These are phyloP conservation scores for Phialophora tarda DNA, from an alignment of 2,329 filamentous ascomycete species.

Conservation along the genomic window DNA sequence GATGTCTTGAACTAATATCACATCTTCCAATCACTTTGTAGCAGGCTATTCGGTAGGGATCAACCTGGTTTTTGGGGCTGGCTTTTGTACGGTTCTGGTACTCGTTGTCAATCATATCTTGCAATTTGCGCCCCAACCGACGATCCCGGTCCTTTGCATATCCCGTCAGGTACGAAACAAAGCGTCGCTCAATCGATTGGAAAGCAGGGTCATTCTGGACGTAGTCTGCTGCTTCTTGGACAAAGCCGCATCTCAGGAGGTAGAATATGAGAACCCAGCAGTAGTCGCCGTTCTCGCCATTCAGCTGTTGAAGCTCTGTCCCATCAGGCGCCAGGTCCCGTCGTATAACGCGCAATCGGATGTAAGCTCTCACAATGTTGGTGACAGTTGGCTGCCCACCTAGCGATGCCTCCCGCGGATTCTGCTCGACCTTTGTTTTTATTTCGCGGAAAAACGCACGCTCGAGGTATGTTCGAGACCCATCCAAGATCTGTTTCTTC, in stretches of 20 bases:
- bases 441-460: constrained; percentile 78
- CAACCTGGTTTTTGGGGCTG: constrained; percentile 82
- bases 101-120: constrained; percentile 86
- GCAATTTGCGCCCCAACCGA: constrained; percentile 75
- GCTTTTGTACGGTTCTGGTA: constrained; percentile 85
- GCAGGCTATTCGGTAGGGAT: constrained; percentile 95
- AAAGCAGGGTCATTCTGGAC: constrained; percentile 82
- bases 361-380: constrained; percentile 91
- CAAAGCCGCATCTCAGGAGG: constrained; percentile 81
- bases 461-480: constrained; percentile 80
- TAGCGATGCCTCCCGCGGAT: constrained; percentile 84
- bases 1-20: constrained; percentile 62
- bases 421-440: constrained; percentile 76
- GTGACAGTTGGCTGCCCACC: constrained; percentile 86
- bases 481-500: constrained; percentile 78
- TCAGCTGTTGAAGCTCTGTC: constrained; percentile 75
- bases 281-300: constrained; percentile 69
- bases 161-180: constrained; percentile 82
- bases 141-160: constrained; percentile 80
- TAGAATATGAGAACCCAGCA: constrained; percentile 96
- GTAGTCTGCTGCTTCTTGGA: constrained; percentile 83
- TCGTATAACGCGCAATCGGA: constrained; percentile 76
- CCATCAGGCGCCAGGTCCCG: constrained; percentile 86
- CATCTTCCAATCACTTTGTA: constrained; percentile 94
- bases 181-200: constrained; percentile 87